Conservation (phyloP, 371 early-diverging fungal species). For the Thermomucor indicae-seudaticae region DNA sequence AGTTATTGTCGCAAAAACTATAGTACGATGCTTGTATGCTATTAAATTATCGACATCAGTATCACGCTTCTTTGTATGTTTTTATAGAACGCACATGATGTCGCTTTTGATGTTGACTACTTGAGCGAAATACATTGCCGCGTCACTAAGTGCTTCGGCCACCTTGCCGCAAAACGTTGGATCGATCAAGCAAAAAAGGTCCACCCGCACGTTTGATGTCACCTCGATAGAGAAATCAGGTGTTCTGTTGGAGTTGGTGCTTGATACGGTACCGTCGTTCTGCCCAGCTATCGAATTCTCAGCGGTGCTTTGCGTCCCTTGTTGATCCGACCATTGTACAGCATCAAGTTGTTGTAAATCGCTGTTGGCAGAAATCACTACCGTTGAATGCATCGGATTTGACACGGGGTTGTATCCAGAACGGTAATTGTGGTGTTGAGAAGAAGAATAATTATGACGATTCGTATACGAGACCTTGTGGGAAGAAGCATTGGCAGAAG, state of each 20-base stretch:
- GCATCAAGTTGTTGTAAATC: too few species aligned
- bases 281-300: neutral
- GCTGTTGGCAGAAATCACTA: too few species aligned
- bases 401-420: too few species aligned
- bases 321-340: too few species aligned
- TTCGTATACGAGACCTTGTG: too few species aligned
- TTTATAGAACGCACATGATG: constrained; percentile 20
- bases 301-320: too few species aligned
- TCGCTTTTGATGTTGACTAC: constrained; percentile 36
- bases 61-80: constrained; percentile 1
- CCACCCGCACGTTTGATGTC: constrained; percentile 7
- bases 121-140: constrained; percentile 29
- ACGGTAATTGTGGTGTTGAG: too few species aligned
- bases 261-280: constrained; percentile 11
- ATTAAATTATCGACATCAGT: neutral
- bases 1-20: constrained; percentile 29
- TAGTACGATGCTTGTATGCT: constrained; percentile 6
- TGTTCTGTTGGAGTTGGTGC: constrained; percentile 10
- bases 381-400: too few species aligned
- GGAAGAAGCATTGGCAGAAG: too few species aligned
- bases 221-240: constrained; percentile 11
- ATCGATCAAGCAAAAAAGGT: constrained; percentile 10
- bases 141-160: constrained; percentile 24
- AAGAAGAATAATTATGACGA: too few species aligned
- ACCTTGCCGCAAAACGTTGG: constrained; percentile 29